Evolutionary conservation across 1,284 basidiomycete species (phyloP).

Genomic region (Apiotrichum gamsii): DNA sequence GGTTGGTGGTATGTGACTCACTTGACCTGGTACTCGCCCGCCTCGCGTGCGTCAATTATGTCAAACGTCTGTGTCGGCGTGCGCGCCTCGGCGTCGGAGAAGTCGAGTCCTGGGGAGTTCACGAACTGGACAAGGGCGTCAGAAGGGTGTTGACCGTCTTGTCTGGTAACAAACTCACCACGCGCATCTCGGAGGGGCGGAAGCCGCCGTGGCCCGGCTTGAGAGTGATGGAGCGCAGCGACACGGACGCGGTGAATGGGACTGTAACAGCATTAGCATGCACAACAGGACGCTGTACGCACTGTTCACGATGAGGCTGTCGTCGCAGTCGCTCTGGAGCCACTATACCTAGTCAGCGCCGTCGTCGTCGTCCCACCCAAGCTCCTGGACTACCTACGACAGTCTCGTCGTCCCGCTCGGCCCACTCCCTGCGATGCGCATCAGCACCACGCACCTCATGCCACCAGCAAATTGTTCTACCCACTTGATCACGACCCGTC

Average conservation of each 20-base stretch:
- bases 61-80: conserved; percentile 38
- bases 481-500: conserved; percentile 46
- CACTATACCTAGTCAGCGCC: conserved; percentile 14
- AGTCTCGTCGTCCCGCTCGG: conserved; percentile 39
- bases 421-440: conserved; percentile 36
- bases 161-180: conserved; percentile 24
- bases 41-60: conserved; percentile 31
- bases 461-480: conserved; percentile 1
- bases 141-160: not conserved
- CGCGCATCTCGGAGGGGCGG: conserved; percentile 33
- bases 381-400: not conserved
- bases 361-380: not conserved
- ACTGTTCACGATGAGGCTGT: conserved; percentile 45
- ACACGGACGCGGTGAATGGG: conserved; percentile 44
- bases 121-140: conserved; percentile 24
- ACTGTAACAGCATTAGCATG: no score
- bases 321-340: conserved; percentile 45
- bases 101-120: conserved; percentile 43
- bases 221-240: conserved; percentile 44
- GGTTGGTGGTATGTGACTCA: conserved; percentile 13
- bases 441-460: not conserved
- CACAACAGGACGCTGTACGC: no score
- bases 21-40: conserved; percentile 47
- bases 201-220: conserved; percentile 42
- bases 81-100: conserved; percentile 37